phyloP scores from a whole-genome alignment of 2,329 filamentous ascomycete species.

The Cladosporium velox region DNA sequence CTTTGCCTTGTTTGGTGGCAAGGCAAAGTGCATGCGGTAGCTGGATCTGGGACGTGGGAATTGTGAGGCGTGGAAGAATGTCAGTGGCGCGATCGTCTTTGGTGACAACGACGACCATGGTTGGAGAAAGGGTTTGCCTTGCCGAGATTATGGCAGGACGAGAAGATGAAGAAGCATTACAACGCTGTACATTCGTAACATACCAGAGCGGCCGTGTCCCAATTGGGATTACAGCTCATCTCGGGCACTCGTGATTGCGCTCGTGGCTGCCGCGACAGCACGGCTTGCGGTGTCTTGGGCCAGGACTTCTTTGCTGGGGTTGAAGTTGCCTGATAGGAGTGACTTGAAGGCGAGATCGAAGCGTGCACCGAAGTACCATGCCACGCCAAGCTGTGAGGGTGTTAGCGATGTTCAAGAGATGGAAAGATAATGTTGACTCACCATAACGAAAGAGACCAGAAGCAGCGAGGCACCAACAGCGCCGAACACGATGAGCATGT shows the following conservation, averaged over 20 bases:
- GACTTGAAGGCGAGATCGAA: conserved; percentile 66
- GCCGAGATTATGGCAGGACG: neutral
- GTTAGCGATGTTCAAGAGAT: conserved; percentile 13
- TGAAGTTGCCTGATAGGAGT: conserved; percentile 18
- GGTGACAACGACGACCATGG: neutral
- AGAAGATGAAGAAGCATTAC: conserved; percentile 13
- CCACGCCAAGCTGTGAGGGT: conserved; percentile 65
- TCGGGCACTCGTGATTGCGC: conserved; percentile 10
- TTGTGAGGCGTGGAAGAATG: neutral
- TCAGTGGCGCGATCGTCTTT: neutral
- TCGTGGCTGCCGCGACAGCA: neutral
- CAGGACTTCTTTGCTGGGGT: neutral
- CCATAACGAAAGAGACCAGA: conserved; percentile 76
- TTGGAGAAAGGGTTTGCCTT: neutral
- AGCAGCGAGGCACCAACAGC: conserved; percentile 69
- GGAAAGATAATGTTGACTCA: conserved; percentile 49
- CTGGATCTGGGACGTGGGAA: neutral
- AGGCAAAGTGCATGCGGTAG: neutral
- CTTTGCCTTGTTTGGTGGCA: neutral
- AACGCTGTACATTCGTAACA: conserved; percentile 18
- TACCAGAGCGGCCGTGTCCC: neutral
- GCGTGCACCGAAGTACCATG: conserved; percentile 77
- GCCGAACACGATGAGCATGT: conserved; percentile 63
- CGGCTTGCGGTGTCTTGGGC: neutral
- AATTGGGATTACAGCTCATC: conserved; percentile 10